Percentiles rank a stretch among this genome's conserved stretches.
Conservation (phyloP, 352 stramenopile genomes). For the Aphanomyces astaci region DNA sequence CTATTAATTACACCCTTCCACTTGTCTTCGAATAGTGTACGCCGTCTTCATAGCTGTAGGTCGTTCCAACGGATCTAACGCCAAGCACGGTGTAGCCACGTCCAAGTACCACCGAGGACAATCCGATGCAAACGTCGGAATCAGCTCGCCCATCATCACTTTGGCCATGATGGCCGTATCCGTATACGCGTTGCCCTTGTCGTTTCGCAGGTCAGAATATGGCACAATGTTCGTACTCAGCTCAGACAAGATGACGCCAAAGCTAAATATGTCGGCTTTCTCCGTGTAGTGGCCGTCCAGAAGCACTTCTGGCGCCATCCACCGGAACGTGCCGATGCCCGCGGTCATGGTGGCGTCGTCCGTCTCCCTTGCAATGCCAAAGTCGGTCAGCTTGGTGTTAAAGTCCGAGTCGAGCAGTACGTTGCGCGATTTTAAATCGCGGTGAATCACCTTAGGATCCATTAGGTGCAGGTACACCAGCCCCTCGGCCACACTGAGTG, state of each 20-base stretch:
- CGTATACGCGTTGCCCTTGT: neutral
- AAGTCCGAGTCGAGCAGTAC: constrained; percentile 50
- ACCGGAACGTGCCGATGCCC: constrained; percentile 42
- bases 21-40: neutral
- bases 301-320: constrained; percentile 51
- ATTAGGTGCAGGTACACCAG: constrained; percentile 66
- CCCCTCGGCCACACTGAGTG: constrained; percentile 55
- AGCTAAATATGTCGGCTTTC: constrained; percentile 49
- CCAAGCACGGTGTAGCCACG: neutral
- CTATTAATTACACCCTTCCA: no score
- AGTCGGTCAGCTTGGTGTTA: constrained; percentile 59
- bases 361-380: constrained; percentile 55
- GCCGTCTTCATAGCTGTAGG: constrained; percentile 7
- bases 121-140: constrained; percentile 5
- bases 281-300: constrained; percentile 53
- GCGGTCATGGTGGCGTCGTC: constrained; percentile 59
- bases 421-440: constrained; percentile 63
- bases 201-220: constrained; percentile 18
- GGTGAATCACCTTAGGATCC: constrained; percentile 55
- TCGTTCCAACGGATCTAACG: neutral
- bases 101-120: neutral
- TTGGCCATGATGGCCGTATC: constrained; percentile 20
- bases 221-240: constrained; percentile 34
- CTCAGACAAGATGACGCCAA: constrained; percentile 72
- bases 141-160: constrained; percentile 15